Evolutionary conservation across 2,329 filamentous ascomycete genomes (phyloP).

Genomic region (Dactylellina drechsleri): DNA sequence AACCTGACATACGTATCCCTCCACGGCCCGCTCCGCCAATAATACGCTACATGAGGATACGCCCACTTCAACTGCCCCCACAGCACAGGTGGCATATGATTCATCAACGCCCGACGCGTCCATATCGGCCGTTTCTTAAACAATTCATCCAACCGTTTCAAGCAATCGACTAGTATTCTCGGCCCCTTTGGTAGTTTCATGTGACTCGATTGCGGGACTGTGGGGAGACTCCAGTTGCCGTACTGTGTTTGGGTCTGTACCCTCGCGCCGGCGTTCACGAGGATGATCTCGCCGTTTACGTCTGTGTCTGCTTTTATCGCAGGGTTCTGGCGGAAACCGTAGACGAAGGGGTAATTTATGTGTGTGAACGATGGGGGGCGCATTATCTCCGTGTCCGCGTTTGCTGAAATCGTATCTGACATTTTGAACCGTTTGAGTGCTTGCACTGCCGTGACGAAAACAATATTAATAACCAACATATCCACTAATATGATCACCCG

Average conservation of each 20-base stretch:
- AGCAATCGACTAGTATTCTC: slow-evolving; percentile 61
- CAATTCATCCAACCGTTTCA: slow-evolving; percentile 69
- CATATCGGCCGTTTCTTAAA: slow-evolving; percentile 82
- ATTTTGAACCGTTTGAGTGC: slow-evolving; percentile 73
- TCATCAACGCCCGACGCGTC: slow-evolving; percentile 83
- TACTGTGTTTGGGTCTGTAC: slow-evolving; percentile 71
- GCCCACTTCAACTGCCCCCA: slow-evolving; percentile 72
- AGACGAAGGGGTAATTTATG: slow-evolving; percentile 72
- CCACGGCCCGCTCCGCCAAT: slow-evolving; percentile 92
- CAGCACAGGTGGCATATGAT: slow-evolving; percentile 71
- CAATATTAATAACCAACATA: neutral
- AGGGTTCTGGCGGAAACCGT: slow-evolving; percentile 86
- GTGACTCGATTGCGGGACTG: slow-evolving; percentile 71
- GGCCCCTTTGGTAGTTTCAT: slow-evolving; percentile 65
- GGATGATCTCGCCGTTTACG: slow-evolving; percentile 69
- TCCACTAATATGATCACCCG: neutral
- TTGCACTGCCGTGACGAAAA: slow-evolving; percentile 36
- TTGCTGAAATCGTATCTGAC: slow-evolving; percentile 70
- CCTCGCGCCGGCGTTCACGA: slow-evolving; percentile 69
- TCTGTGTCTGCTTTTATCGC: slow-evolving; percentile 73
- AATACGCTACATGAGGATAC: slow-evolving; percentile 86
- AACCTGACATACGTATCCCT: slow-evolving; percentile 85
- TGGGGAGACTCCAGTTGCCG: slow-evolving; percentile 71
- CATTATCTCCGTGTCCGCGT: slow-evolving; percentile 74
- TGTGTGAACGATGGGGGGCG: slow-evolving; percentile 83